Conservation (phyloP, 192 early-diverging fungal species). For the Dimargaris cristalligena region DNA sequence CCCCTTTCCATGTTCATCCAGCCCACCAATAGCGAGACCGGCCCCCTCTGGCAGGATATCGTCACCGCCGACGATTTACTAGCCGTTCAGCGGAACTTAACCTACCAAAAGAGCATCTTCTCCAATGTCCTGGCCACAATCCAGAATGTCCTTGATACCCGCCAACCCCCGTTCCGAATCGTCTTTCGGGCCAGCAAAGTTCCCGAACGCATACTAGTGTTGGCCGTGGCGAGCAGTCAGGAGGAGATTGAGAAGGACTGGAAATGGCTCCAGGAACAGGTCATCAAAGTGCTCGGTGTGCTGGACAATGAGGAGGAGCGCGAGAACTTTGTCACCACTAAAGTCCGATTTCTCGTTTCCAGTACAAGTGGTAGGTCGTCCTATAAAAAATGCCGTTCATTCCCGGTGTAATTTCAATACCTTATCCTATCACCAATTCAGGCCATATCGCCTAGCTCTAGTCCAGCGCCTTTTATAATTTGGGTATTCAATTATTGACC, state of each 20-base stretch:
- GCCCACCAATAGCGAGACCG: conserved; percentile 28
- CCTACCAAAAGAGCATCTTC: conserved; percentile 35
- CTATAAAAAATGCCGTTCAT: no score
- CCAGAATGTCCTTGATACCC: conserved; percentile 90
- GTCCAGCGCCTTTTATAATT: no score
- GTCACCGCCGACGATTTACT: conserved; percentile 42
- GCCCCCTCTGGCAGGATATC: conserved; percentile 52
- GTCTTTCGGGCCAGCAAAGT: conserved; percentile 44
- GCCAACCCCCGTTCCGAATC: conserved; percentile 82
- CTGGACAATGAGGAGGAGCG: conserved; percentile 66
- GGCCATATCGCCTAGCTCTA: no score
- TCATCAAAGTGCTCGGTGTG: conserved; percentile 45
- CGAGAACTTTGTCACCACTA: conserved; percentile 75
- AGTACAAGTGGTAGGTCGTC: conserved; percentile 38
- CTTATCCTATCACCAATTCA: no score
- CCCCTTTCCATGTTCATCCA: conserved; percentile 34
- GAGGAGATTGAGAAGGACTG: conserved; percentile 79
- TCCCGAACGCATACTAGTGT: conserved; percentile 45
- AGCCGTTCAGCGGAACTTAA: conserved; percentile 49
- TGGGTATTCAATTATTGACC: no score
- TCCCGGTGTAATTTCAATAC: no score
- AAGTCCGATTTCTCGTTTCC: conserved; percentile 75
- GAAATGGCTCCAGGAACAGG: conserved; percentile 72
- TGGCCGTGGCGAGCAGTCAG: conserved; percentile 68
- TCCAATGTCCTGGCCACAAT: conserved; percentile 69